Conservation (phyloP, 768 basidiomycete genomes). For the Macrocybe gigantea region DNA sequence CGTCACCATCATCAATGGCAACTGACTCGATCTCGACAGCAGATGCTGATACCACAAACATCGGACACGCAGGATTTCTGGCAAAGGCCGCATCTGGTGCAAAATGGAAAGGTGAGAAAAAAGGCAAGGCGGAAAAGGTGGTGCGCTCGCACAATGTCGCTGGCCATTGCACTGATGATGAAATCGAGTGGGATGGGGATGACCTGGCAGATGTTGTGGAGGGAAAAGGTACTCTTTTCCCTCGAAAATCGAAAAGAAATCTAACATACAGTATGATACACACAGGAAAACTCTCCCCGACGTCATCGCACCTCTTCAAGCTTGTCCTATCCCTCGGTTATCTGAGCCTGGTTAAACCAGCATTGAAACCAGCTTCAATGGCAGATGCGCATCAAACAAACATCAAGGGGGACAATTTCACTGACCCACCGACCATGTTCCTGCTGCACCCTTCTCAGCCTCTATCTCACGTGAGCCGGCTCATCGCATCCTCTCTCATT, state of each 20-base stretch:
- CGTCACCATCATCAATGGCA: too few relatives aligned
- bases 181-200: constrained; percentile 10
- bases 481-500: constrained; percentile 43
- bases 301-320: constrained; percentile 62
- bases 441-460: constrained; percentile 68
- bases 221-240: constrained; percentile 26
- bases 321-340: constrained; percentile 47
- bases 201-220: constrained; percentile 22
- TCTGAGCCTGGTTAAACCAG: constrained; percentile 11
- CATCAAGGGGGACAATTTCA: too few relatives aligned
- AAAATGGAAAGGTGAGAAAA: constrained; percentile 23
- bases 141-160: too few relatives aligned
- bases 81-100: constrained; percentile 30
- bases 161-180: constrained; percentile 1
- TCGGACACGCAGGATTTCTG: constrained; percentile 36
- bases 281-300: constrained; percentile 55
- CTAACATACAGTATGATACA: too few relatives aligned
- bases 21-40: background rate
- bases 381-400: background rate
- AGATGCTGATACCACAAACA: constrained; percentile 26
- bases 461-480: constrained; percentile 53
- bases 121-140: too few relatives aligned
- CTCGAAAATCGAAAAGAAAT: background rate
- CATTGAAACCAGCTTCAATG: constrained; percentile 3
- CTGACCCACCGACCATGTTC: constrained; percentile 41